Base-by-base conservation (phyloP, 306 rosid species). In the Cucurbita pepo region DNA sequence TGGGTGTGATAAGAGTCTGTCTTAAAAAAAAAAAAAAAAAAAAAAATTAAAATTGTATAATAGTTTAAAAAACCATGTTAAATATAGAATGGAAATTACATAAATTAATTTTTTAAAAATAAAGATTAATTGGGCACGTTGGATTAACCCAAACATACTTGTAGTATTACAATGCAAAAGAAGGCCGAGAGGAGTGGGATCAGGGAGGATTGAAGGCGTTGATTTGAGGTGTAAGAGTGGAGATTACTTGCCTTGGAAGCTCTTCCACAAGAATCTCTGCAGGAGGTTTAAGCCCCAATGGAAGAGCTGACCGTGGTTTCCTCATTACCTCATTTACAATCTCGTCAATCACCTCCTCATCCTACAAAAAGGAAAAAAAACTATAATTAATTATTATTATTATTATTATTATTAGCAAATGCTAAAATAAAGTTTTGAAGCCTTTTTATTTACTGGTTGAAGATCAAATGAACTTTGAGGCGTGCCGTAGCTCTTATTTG, bases 221-320 rank as follows among this genome's bases (percentile, higher is more conserved):
- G 77, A 50, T 65, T 43, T 75, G 76, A 54, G 91, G 87, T 74
- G 92, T 92, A 73, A 84, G 78, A 78, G 57, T 77, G 79, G 89
- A 85, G 78, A 91, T 84, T 77, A 97, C 99, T 84, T 89, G 88
- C 79, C 74, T 85, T 30, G 91, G 80, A 56, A 91, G 95, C 76
- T 95, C 99, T 66, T 80, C 76, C 71, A 91, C 75, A 1, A 95
- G 95, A 74, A 86, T 79, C 18, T 91, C 97, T 1, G 88, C 81
- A 36, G 99, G 97, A 60, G 97, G 91, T 56, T 95, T 95, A 4
- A 95, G 95, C 38, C 99, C 98, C 40, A 93, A 77, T 15, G 98
- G 98, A 36, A 90, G 81, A 2, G 98, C 92, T 52, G 88, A 82
- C 97, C 97, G 87, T 76, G 98, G 98, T 82, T 87, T 87, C 88